Conservation (phyloP, 192 early-diverging fungal species). For the Rhizophagus prolifer region DNA sequence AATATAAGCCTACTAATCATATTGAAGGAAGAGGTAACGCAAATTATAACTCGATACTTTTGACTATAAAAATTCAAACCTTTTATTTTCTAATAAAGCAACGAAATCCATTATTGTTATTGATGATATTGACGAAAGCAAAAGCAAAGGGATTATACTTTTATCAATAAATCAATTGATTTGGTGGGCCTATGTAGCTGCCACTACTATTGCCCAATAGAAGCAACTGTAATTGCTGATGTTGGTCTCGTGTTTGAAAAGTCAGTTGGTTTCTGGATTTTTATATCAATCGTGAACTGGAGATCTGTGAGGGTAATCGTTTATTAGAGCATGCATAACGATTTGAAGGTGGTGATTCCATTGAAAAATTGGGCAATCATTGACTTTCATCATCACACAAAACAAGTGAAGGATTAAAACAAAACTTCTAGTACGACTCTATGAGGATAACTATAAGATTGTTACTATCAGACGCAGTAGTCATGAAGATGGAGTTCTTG, state of each 20-base stretch:
- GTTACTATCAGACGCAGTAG: conserved; percentile 6
- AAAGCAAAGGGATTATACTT: too few relatives aligned
- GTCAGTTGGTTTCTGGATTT: conserved; percentile 28
- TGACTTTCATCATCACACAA: conserved; percentile 24
- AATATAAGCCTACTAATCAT: too few relatives aligned
- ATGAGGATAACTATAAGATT: conserved; percentile 3
- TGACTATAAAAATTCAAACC: too few relatives aligned
- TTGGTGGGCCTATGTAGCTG: too few relatives aligned
- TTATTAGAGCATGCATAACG: conserved; percentile 10
- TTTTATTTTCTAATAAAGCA: too few relatives aligned
- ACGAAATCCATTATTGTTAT: too few relatives aligned
- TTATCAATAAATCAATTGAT: too few relatives aligned
- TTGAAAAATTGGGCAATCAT: conserved; percentile 18
- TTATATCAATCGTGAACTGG: conserved; percentile 29
- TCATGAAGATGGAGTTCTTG: not conserved
- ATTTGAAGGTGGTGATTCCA: conserved; percentile 28
- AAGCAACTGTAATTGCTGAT: conserved; percentile 21
- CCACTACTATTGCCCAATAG: conserved; percentile 22
- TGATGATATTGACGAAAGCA: too few relatives aligned
- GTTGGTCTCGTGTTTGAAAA: conserved; percentile 15
- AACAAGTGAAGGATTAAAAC: conserved; percentile 3
- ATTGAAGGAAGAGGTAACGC: too few relatives aligned
- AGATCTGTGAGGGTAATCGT: not conserved
- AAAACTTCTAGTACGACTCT: conserved; percentile 24
- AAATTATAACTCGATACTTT: too few relatives aligned